These are phyloP conservation scores for Wickerhamiella alocasiicola DNA, from an alignment of 805 yeast genomes.

Conservation along the genomic window DNA sequence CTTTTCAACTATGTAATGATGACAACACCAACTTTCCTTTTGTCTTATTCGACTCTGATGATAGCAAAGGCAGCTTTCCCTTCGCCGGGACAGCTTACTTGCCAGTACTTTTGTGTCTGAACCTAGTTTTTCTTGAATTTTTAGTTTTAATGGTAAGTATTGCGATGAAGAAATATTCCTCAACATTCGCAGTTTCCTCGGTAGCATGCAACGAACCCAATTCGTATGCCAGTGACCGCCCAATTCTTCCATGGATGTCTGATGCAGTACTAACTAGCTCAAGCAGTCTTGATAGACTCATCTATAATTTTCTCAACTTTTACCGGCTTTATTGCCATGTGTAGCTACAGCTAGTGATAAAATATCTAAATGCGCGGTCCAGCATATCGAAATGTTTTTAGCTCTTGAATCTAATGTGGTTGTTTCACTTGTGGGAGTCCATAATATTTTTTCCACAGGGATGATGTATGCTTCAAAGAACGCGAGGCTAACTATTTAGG, in stretches of 20 bases:
- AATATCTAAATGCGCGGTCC: too few relatives aligned
- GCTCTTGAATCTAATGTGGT: too few relatives aligned
- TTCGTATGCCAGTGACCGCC: conserved; percentile 32
- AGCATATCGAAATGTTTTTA: too few relatives aligned
- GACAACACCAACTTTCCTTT: conserved; percentile 29
- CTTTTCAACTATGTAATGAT: conserved; percentile 22
- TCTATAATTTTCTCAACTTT: too few relatives aligned
- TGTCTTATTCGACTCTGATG: conserved; percentile 33
- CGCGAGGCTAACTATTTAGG: too few relatives aligned
- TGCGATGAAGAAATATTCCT: conserved; percentile 27
- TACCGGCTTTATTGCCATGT: too few relatives aligned
- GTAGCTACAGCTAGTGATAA: too few relatives aligned
- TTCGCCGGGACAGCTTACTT: conserved; percentile 26
- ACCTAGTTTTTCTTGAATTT: conserved; percentile 11
- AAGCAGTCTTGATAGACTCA: not conserved
- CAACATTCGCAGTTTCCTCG: conserved; percentile 36
- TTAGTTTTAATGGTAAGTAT: conserved; percentile 17
- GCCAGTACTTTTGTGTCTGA: conserved; percentile 30
- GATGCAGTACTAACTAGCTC: conserved; percentile 24
- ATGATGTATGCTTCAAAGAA: too few relatives aligned
- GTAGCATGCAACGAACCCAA: conserved; percentile 31
- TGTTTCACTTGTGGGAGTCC: too few relatives aligned
- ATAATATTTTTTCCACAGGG: not conserved
- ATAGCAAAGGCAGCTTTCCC: conserved; percentile 27
- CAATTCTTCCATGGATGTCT: conserved; percentile 34